phyloP scores from a whole-genome alignment of 1,284 basidiomycete species.

The Albatrellus sp. region DNA sequence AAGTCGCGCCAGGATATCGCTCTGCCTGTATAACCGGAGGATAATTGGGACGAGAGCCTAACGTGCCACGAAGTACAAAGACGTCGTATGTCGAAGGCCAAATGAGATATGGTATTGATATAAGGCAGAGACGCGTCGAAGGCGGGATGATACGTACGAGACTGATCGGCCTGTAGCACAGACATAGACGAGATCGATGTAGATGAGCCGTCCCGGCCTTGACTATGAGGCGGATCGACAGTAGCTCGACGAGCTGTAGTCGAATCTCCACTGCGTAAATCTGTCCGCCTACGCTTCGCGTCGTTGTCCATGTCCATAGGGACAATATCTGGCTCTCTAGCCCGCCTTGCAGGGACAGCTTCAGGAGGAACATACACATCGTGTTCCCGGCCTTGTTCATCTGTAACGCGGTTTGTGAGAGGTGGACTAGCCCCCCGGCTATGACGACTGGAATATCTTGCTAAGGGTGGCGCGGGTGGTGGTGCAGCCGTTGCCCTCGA shows the following conservation, averaged over 20 bases:
- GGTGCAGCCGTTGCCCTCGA: conserved; percentile 6
- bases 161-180: conserved; percentile 18
- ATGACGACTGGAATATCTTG: conserved; percentile 8
- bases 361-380: conserved; percentile 13
- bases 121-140: conserved; percentile 8
- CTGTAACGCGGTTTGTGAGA: conserved; percentile 5
- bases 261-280: conserved; percentile 14
- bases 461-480: background rate
- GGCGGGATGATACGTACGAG: conserved; percentile 26
- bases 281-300: conserved; percentile 21
- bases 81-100: background rate
- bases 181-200: conserved; percentile 11
- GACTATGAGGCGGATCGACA: conserved; percentile 7
- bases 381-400: conserved; percentile 7
- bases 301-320: conserved; percentile 14
- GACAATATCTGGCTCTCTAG: conserved; percentile 14
- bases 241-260: conserved; percentile 11
- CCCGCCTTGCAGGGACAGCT: conserved; percentile 17
- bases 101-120: conserved; percentile 1
- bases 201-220: conserved; percentile 6
- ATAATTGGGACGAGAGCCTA: conserved; percentile 18
- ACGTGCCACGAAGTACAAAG: conserved; percentile 2
- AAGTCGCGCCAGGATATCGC: conserved; percentile 18
- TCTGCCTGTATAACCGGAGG: conserved; percentile 26
- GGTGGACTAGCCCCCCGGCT: conserved; percentile 10